Base-by-base conservation (phyloP, 2,329 filamentous ascomycete genomes). In the Verticillium isaacii region DNA sequence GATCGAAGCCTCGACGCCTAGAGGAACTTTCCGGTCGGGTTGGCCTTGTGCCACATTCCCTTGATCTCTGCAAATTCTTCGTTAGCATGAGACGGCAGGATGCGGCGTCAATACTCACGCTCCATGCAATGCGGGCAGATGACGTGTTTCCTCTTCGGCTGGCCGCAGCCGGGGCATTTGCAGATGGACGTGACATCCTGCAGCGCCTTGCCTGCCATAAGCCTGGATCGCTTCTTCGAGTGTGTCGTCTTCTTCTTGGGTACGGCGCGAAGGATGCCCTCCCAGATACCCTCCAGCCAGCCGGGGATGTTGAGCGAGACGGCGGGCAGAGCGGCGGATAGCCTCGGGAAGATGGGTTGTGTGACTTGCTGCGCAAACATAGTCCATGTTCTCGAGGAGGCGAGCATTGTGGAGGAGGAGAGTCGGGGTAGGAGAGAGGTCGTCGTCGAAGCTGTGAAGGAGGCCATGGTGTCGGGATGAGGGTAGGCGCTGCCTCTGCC, bases 161-260 rank as follows among this genome's bases (percentile, higher is more conserved):
- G 85, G 57, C 95, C 96, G 70, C 95, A 99, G 15, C 88, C 91
- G 0, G 94, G 91, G 74, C 95, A 99, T 72, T 87, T 91, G 79
- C 93, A 96, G 68, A 99, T 78, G 60, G 86, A 85, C 66, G 90
- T 95, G 62, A 96, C 88, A 73, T 99, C 95, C 79, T 97, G 91
- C 69, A 99, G 77, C 55, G 89, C 94, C 80, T 99, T 99, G 71
- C 95, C 95, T 29, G 93, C 94, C 89, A 98, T 90, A 73, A 96
- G 93, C 70, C 96, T 87, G 73, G 93, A 89, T 69, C 95, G 86
- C 83, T 93, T 97, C 81, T 95, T 97, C 82, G 92, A 92, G 76
- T 99, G 92, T 52, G 94, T 97, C 37, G 93, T 96, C 85, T 98
- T 99, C 81, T 97, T 98, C 85, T 99, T 99, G 5, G 95, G 95